A percentile compares a stretch with the other conserved stretches of the same genome.
Conservation (phyloP, 2,329 filamentous ascomycete species). For the Verticillium dahliae region DNA sequence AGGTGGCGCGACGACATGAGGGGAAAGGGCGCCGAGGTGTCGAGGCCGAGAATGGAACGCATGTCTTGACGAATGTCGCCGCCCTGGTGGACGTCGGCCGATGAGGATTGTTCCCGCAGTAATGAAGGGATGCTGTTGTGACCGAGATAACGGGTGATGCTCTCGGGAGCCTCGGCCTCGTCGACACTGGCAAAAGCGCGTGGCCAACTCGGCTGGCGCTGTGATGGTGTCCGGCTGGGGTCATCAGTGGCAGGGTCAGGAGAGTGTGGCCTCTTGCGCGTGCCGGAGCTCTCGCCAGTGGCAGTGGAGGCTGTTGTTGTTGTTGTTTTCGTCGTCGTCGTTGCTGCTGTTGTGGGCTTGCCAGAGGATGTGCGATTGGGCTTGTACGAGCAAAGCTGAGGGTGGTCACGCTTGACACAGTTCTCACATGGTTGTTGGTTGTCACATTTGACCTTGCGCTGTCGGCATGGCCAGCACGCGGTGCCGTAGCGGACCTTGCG, state of each 20-base stretch:
- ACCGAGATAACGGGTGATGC: conserved; percentile 52
- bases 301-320: conserved; percentile 11
- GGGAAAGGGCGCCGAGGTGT: conserved; percentile 60
- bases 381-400: conserved; percentile 60
- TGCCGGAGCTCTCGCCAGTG: conserved; percentile 11
- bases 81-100: conserved; percentile 43
- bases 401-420: conserved; percentile 59
- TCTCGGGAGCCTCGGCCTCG: conserved; percentile 47
- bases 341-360: conserved; percentile 16
- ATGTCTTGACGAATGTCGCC: conserved; percentile 58
- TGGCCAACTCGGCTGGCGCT: conserved; percentile 35
- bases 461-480: conserved; percentile 61
- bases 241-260: conserved; percentile 30
- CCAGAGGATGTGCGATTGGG: conserved; percentile 43
- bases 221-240: conserved; percentile 10
- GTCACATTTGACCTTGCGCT: conserved; percentile 64
- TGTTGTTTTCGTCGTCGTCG: conserved; percentile 9
- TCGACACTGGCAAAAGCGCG: conserved; percentile 37
- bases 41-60: conserved; percentile 58
- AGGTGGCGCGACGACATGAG: conserved; percentile 60
- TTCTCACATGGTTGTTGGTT: conserved; percentile 64
- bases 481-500: conserved; percentile 63
- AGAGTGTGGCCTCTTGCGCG: conserved; percentile 28
- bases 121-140: conserved; percentile 64
- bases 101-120: conserved; percentile 52